Percentiles rank a stretch among this genome's conserved stretches.
These are phyloP conservation scores for Penicillium sp. DNA, from an alignment of 2,329 filamentous ascomycete species.

Conservation along the genomic window DNA sequence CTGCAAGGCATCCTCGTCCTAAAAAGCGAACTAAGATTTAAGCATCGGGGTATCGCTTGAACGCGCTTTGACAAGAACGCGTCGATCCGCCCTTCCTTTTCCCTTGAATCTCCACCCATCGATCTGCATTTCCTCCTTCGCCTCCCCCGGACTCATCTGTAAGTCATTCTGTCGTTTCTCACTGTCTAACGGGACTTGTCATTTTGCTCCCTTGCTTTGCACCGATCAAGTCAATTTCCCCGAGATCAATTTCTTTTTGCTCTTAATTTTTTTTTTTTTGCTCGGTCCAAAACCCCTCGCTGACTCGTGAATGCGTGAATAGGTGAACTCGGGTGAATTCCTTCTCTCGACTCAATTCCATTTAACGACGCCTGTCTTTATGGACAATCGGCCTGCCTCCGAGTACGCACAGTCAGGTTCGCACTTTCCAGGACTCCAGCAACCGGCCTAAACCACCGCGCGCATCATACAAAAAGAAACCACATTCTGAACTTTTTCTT, in stretches of 20 bases:
- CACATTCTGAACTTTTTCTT: conserved; percentile 68
- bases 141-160: conserved; percentile 10
- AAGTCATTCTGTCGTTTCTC: conserved; percentile 5
- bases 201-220: conserved; percentile 17
- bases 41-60: conserved; percentile 31
- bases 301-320: background rate
- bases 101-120: conserved; percentile 14
- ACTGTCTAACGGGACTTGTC: background rate
- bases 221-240: conserved; percentile 23
- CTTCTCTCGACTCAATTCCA: conserved; percentile 3
- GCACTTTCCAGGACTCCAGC: conserved; percentile 50
- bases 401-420: conserved; percentile 89
- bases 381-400: conserved; percentile 64
- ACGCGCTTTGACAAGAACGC: conserved; percentile 19
- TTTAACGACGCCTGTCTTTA: conserved; percentile 37
- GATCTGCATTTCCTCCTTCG: conserved; percentile 12
- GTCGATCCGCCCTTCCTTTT: conserved; percentile 23
- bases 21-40: conserved; percentile 41
- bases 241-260: conserved; percentile 4
- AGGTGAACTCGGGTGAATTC: background rate
- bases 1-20: conserved; percentile 42
- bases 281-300: background rate
- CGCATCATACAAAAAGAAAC: background rate
- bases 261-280: background rate
- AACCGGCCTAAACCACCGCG: conserved; percentile 1